These are phyloP conservation scores for Alternaria tenuissima DNA, from an alignment of 2,329 filamentous ascomycete genomes.

Conservation along the genomic window DNA sequence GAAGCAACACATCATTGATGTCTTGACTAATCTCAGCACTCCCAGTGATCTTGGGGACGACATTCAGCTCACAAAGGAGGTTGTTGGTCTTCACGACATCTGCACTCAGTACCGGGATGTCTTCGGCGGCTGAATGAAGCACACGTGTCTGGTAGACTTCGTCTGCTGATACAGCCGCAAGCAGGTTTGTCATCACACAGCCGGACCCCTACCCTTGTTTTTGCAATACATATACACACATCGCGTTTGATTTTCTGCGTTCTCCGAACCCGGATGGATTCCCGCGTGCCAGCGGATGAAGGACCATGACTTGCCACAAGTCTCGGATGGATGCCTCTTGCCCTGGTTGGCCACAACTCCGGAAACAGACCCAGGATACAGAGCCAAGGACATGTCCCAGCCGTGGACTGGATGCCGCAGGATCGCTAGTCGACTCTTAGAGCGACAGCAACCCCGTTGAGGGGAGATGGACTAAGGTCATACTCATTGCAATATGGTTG, in stretches of 20 bases:
- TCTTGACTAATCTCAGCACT: slow-evolving; percentile 40
- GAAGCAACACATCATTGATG: slow-evolving; percentile 47
- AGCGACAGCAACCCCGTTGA: slow-evolving; percentile 26
- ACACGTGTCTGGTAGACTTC: slow-evolving; percentile 21
- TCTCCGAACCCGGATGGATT: slow-evolving; percentile 32
- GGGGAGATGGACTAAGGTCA: slow-evolving; percentile 31
- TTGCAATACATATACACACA: slow-evolving; percentile 28
- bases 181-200: slow-evolving; percentile 42
- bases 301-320: slow-evolving; percentile 28
- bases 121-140: slow-evolving; percentile 43
- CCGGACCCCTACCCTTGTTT: slow-evolving; percentile 29
- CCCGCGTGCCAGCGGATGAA: slow-evolving; percentile 36
- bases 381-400: slow-evolving; percentile 33
- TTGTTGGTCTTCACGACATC: slow-evolving; percentile 46
- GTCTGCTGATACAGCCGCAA: slow-evolving; percentile 25
- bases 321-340: slow-evolving; percentile 34
- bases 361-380: slow-evolving; percentile 27
- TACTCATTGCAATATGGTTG: slow-evolving; percentile 37
- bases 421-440: slow-evolving; percentile 27
- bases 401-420: slow-evolving; percentile 34
- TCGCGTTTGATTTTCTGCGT: slow-evolving; percentile 37
- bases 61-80: slow-evolving; percentile 47
- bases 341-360: slow-evolving; percentile 23
- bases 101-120: slow-evolving; percentile 44
- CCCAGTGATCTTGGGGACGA: slow-evolving; percentile 48